Base-by-base conservation (phyloP, 805 yeast species). In the Kuraishia piskuri region DNA sequence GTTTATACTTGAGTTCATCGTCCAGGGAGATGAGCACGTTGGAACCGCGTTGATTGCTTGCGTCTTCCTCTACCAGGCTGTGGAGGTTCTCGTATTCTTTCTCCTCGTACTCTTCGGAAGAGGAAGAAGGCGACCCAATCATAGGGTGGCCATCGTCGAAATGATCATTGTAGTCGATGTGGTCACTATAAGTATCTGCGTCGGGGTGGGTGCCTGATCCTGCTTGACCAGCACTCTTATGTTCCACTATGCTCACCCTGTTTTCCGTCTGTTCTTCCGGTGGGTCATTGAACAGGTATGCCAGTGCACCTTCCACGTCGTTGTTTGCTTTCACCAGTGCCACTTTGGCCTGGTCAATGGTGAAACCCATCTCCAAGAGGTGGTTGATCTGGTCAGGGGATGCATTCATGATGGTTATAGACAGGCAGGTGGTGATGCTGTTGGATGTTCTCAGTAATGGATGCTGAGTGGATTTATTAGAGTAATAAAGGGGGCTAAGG, bases 321-420 rank as follows among this genome's bases (percentile, higher is more conserved):
- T 70, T 67, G 53, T 63, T 59, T 12, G 68, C 51, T 45, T 53
- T 55, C 48, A 63, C 52, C 50, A 74, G 62, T 0, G 83, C 83
- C 20, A 63, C 66, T 6, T 56, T 53, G 3, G 77, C 70, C 53
- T 70, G 68, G 22, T 68, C 74, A 23, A 58, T 61, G 49, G 67
- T 52, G 63, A 74, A 70, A 44, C 78, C 78, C 70, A 66, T 65
- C 24, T 54, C 62, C 21, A 59, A 54, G 47, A 66, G 56, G 12
- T 53, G 53, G 1, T 55, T 51, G 19, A 65, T 54, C 31, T 63
- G 61, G 7, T 63, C 61, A 47, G 20, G 23, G 26, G 49, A 25
- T 8, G 31, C 49, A 6, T 31, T 31, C 40, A 31, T 31, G 9
- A n/a, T 31, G 17, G 40, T n/a, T n/a, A n/a, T n/a, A n/a, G n/a